Conservation (phyloP, 192 early-diverging fungal species). For the Backusella parvicylindrica region DNA sequence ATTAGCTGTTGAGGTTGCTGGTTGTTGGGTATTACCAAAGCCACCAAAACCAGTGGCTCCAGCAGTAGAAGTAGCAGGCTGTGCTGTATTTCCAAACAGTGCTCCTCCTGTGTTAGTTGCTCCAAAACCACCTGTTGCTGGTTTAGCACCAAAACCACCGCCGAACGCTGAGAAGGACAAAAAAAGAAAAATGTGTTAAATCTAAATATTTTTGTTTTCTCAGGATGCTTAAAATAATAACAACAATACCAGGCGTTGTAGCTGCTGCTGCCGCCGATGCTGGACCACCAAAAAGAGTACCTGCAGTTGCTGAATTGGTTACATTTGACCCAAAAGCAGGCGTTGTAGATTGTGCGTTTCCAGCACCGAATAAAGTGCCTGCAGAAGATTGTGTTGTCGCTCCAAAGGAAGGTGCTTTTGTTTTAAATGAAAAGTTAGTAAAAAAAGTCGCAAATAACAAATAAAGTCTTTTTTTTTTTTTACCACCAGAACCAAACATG, state of each 20-base stretch:
- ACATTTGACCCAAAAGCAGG: slow-evolving; percentile 8
- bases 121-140: background rate
- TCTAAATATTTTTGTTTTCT: background rate
- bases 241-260: background rate
- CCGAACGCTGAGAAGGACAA: background rate
- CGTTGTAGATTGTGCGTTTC: background rate
- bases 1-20: background rate
- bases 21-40: background rate
- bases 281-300: slow-evolving; percentile 10
- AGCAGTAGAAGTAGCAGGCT: background rate
- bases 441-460: background rate
- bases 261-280: background rate
- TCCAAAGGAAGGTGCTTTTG: background rate
- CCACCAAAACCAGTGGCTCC: background rate
- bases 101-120: background rate
- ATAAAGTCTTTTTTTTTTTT: background rate
- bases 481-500: slow-evolving; percentile 13
- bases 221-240: background rate
- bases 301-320: background rate
- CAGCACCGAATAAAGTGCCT: slow-evolving; percentile 12
- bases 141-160: background rate
- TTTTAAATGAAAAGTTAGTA: background rate
- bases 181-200: background rate
- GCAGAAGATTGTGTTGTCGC: slow-evolving; percentile 1
- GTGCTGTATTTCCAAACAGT: background rate